Evolutionary conservation across 331 rosid species (phyloP).

Genomic region (Malus hybrid): DNA sequence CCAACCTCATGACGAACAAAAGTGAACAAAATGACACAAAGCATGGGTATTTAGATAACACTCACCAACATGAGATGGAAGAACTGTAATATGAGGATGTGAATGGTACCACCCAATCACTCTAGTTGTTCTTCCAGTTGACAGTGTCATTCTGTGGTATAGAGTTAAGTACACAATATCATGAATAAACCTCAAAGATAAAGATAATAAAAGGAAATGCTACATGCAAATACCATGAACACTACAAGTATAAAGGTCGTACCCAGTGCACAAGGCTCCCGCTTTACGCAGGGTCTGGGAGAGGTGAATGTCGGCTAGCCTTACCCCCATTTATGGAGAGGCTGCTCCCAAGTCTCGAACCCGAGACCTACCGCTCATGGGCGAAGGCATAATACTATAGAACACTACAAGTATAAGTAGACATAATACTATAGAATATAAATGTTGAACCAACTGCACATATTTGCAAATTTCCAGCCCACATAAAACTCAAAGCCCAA

Average conservation of each 20-base stretch:
- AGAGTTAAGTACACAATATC: slow-evolving; percentile 45
- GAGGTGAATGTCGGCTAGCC: too few relatives aligned
- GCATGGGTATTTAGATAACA: neutral
- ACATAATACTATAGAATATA: neutral
- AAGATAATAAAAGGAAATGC: neutral
- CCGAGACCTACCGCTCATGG: too few relatives aligned
- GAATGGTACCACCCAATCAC: slow-evolving; percentile 99
- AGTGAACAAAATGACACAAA: neutral
- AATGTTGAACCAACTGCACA: neutral
- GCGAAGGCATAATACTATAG: too few relatives aligned
- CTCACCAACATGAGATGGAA: slow-evolving; percentile 97
- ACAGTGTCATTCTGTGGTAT: slow-evolving; percentile 60
- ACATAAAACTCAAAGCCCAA: too few relatives aligned
- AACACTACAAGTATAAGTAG: neutral
- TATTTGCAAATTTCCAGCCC: neutral
- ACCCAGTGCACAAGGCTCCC: too few relatives aligned
- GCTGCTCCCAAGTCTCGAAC: too few relatives aligned
- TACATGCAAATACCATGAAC: neutral
- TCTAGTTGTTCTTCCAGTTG: slow-evolving; percentile 76
- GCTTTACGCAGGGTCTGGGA: too few relatives aligned
- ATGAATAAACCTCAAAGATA: neutral
- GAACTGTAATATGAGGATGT: slow-evolving; percentile 97
- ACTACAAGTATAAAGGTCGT: neutral
- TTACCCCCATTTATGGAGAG: too few relatives aligned
- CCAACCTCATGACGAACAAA: neutral